phyloP scores from a whole-genome alignment of 2,329 filamentous ascomycete species.

The Cordyceps javanica region DNA sequence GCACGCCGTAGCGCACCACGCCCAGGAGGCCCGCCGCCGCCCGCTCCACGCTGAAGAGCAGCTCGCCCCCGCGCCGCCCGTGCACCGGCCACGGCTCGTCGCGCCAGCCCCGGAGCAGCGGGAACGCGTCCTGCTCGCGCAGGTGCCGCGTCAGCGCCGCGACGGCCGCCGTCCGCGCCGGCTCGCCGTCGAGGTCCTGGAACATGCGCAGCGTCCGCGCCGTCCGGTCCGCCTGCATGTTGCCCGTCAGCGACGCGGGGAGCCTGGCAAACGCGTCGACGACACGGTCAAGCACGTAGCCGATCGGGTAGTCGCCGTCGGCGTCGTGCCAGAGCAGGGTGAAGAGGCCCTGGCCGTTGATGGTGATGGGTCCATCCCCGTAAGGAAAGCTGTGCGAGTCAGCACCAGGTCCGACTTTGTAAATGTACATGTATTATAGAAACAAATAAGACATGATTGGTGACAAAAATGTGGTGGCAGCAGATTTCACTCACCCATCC shows the following conservation, averaged over 20 bases:
- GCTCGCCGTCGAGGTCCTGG: constrained; percentile 47
- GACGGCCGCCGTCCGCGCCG: constrained; percentile 53
- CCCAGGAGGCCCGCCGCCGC: constrained; percentile 68
- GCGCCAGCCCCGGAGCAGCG: constrained; percentile 71
- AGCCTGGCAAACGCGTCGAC: constrained; percentile 42
- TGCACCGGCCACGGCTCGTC: constrained; percentile 78
- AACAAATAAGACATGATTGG: neutral
- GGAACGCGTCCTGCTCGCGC: constrained; percentile 64
- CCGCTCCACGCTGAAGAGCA: constrained; percentile 74
- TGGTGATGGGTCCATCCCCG: constrained; percentile 51
- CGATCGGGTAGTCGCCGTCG: constrained; percentile 58
- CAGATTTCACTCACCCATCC: constrained; percentile 42
- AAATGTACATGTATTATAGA: neutral
- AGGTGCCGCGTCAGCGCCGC: constrained; percentile 58
- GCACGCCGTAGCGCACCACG: constrained; percentile 70
- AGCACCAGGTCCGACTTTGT: neutral
- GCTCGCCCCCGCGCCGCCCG: constrained; percentile 46
- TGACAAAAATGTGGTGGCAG: neutral
- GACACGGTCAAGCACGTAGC: constrained; percentile 50
- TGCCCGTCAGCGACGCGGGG: constrained; percentile 48
- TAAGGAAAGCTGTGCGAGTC: constrained; percentile 66
- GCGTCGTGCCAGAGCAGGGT: constrained; percentile 58
- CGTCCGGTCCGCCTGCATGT: constrained; percentile 54
- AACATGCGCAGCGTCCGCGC: constrained; percentile 60
- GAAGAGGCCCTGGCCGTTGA: constrained; percentile 55